phyloP scores from a whole-genome alignment of 129 eudicot genomes.

The Calendula officinalis region DNA sequence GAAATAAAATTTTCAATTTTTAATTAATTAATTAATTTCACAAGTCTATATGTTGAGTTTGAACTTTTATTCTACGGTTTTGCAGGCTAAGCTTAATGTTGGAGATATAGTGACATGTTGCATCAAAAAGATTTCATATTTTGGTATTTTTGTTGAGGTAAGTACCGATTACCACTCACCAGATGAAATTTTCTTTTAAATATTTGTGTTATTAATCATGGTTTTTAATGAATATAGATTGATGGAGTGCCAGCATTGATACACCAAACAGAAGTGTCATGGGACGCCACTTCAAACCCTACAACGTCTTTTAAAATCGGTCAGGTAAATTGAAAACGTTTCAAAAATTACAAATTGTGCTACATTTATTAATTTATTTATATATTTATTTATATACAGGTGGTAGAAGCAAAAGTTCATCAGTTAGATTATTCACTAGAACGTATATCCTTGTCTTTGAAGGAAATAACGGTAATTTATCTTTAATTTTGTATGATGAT shows the following conservation, averaged over 20 bases:
- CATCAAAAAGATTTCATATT: slow-evolving; percentile 71
- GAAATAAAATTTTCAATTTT: slow-evolving; percentile 7
- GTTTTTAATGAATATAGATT: slow-evolving; percentile 47
- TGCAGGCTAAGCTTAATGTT: slow-evolving; percentile 70
- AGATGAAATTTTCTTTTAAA: background rate
- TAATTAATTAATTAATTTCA: background rate
- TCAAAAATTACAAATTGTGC: background rate
- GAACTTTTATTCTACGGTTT: slow-evolving; percentile 13
- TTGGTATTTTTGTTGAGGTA: slow-evolving; percentile 96
- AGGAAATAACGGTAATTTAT: slow-evolving; percentile 69
- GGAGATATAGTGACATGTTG: slow-evolving; percentile 79
- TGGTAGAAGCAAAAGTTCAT: slow-evolving; percentile 83
- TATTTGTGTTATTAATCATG: background rate
- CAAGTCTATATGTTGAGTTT: slow-evolving; percentile 3
- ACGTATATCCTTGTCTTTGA: slow-evolving; percentile 75
- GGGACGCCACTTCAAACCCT: slow-evolving; percentile 76
- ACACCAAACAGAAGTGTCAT: slow-evolving; percentile 90
- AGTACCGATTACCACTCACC: slow-evolving; percentile 6
- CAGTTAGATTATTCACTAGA: slow-evolving; percentile 81
- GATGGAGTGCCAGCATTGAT: slow-evolving; percentile 95
- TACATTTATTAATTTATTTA: background rate
- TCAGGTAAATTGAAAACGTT: slow-evolving; percentile 48
- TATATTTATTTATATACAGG: slow-evolving; percentile 38
- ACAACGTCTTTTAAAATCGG: slow-evolving; percentile 64
- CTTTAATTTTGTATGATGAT: background rate